Conservation (phyloP, 2,329 filamentous ascomycete genomes). For the Fusarium pininemorale region DNA sequence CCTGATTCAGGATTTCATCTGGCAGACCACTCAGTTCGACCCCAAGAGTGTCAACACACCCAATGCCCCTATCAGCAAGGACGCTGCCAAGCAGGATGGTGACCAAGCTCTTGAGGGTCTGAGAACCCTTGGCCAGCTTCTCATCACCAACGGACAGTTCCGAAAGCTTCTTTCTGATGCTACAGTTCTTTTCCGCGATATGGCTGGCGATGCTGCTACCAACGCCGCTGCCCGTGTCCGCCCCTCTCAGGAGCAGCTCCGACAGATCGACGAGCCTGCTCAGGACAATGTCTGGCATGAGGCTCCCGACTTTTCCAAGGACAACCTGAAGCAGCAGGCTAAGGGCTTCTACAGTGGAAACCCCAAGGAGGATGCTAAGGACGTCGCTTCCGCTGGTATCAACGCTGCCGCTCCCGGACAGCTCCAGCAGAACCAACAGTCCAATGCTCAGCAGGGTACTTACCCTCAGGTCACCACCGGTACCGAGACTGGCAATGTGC, state of each 20-base stretch:
- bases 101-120: slow-evolving; percentile 85
- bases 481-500: slow-evolving; percentile 25
- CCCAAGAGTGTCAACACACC: slow-evolving; percentile 69
- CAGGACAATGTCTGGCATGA: slow-evolving; percentile 96
- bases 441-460: slow-evolving; percentile 1
- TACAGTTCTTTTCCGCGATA: slow-evolving; percentile 82
- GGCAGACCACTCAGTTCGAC: slow-evolving; percentile 83
- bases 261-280: slow-evolving; percentile 83
- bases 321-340: slow-evolving; percentile 73
- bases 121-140: slow-evolving; percentile 84
- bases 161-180: slow-evolving; percentile 81
- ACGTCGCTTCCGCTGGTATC: slow-evolving; percentile 66
- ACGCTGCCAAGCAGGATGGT: slow-evolving; percentile 81
- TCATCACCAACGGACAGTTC: slow-evolving; percentile 97
- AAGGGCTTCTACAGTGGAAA: slow-evolving; percentile 68
- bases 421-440: slow-evolving; percentile 17
- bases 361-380: slow-evolving; percentile 66
- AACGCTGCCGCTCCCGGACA: slow-evolving; percentile 62
- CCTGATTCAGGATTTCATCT: slow-evolving; percentile 95
- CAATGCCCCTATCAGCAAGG: slow-evolving; percentile 75
- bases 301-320: slow-evolving; percentile 77
- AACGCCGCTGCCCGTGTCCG: slow-evolving; percentile 80
- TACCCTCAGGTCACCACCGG: slow-evolving; percentile 58
- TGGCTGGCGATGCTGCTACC: slow-evolving; percentile 87
- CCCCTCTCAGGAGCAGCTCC: slow-evolving; percentile 79